Evolutionary conservation across 2,329 filamentous ascomycete species (phyloP).

Genomic region (Bipolaris zeicola): DNA sequence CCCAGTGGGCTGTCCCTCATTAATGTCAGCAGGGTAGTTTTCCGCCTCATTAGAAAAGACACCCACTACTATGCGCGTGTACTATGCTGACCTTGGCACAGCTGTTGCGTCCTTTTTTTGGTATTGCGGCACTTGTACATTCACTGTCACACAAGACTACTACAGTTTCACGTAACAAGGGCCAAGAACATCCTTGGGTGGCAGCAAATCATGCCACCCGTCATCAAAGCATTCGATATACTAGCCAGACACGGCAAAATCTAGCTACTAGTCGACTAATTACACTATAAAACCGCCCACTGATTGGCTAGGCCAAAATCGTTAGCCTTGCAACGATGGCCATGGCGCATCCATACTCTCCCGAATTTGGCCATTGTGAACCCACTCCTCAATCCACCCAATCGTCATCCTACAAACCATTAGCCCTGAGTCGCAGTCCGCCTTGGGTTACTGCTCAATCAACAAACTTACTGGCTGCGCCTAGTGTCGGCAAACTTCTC

Average conservation of each 20-base stretch:
- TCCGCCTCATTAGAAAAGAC: not conserved
- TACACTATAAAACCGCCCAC: not conserved
- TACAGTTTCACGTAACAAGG: not conserved
- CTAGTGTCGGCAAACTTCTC: constrained; percentile 59
- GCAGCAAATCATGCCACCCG: not conserved
- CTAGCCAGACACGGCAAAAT: not conserved
- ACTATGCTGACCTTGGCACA: no score
- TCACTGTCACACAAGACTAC: no score
- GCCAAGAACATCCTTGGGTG: not conserved
- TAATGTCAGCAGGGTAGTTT: not conserved
- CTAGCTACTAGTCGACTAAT: not conserved
- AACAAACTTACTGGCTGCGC: constrained; percentile 44
- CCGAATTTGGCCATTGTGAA: constrained; percentile 46
- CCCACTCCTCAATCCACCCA: constrained; percentile 54
- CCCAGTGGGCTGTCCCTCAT: not conserved
- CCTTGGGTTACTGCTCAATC: no score
- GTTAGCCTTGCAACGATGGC: not conserved
- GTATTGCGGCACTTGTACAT: no score
- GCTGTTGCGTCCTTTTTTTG: no score
- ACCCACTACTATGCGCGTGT: not conserved
- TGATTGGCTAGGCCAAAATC: not conserved
- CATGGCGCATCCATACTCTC: constrained; percentile 7
- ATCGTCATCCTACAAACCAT: constrained; percentile 52
- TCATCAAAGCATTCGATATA: not conserved
- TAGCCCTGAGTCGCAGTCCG: not conserved